These are phyloP conservation scores for Populus alba DNA, from an alignment of 345 rosid genomes.

Conservation along the genomic window DNA sequence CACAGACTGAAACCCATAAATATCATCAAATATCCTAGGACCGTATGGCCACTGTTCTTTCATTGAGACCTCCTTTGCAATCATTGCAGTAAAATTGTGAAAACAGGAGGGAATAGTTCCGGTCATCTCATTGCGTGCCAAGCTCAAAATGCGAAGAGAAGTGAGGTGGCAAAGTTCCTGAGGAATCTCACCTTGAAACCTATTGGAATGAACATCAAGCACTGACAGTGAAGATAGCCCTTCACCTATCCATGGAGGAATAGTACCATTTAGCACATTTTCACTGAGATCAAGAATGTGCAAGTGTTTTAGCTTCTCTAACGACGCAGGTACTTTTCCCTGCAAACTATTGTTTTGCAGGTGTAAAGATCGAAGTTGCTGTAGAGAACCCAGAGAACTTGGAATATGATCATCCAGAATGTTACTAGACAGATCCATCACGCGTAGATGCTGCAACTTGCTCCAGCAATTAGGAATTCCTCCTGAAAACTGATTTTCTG, in stretches of 20 bases:
- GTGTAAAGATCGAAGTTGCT: background rate
- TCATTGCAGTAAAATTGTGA: slow-evolving; percentile 8
- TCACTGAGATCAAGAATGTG: slow-evolving; percentile 15
- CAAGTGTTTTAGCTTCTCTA: background rate
- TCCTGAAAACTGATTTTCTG: slow-evolving; percentile 14
- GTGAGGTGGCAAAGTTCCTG: background rate
- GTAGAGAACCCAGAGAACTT: slow-evolving; percentile 6
- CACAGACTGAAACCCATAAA: background rate
- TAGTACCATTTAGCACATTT: background rate
- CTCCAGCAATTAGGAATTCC: slow-evolving; percentile 6
- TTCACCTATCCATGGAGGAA: slow-evolving; percentile 12
- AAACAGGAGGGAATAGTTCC: slow-evolving; percentile 14
- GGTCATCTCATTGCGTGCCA: slow-evolving; percentile 13
- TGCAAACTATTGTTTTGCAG: slow-evolving; percentile 4
- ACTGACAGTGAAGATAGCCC: background rate
- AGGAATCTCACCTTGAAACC: slow-evolving; percentile 8
- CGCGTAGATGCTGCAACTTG: background rate
- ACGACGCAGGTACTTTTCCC: slow-evolving; percentile 7
- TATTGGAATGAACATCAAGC: slow-evolving; percentile 1
- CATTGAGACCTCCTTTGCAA: background rate
- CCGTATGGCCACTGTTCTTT: background rate
- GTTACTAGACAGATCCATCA: slow-evolving; percentile 15
- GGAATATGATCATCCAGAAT: slow-evolving; percentile 7
- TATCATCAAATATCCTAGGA: background rate
- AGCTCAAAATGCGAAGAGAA: slow-evolving; percentile 3